phyloP scores from a whole-genome alignment of 2,329 filamentous ascomycete genomes.

The Trichoderma hamatum region DNA sequence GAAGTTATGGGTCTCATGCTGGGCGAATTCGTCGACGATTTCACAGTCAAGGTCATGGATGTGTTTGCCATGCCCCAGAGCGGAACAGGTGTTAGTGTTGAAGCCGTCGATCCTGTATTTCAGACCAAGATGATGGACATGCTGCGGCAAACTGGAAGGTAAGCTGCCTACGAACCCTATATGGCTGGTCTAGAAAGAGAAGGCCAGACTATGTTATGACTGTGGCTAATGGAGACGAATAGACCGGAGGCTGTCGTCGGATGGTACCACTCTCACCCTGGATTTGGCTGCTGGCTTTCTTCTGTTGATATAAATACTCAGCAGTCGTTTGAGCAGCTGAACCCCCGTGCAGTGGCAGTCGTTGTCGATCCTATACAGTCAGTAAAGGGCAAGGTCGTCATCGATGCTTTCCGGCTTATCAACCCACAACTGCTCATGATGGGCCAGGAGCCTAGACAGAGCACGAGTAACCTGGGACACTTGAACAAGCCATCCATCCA shows the following conservation, averaged over 20 bases:
- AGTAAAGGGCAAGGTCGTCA: slow-evolving; percentile 99
- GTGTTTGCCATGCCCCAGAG: slow-evolving; percentile 99
- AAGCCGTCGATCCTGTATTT: slow-evolving; percentile 97
- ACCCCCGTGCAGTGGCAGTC: slow-evolving; percentile 92
- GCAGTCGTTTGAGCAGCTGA: slow-evolving; percentile 99
- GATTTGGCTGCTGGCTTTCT: slow-evolving; percentile 98
- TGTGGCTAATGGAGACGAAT: slow-evolving; percentile 41
- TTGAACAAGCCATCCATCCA: slow-evolving; percentile 99
- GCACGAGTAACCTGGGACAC: slow-evolving; percentile 95
- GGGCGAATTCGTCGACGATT: slow-evolving; percentile 98
- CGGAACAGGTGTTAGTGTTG: slow-evolving; percentile 95
- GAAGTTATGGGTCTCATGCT: slow-evolving; percentile 99
- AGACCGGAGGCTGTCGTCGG: slow-evolving; percentile 97
- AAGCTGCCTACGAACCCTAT: slow-evolving; percentile 37
- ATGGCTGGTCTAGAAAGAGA: neutral
- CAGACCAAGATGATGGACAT: slow-evolving; percentile 99
- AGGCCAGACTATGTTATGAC: neutral
- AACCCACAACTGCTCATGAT: slow-evolving; percentile 98
- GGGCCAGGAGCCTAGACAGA: slow-evolving; percentile 95
- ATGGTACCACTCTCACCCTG: slow-evolving; percentile 99
- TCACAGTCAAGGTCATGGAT: slow-evolving; percentile 96
- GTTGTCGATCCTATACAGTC: slow-evolving; percentile 99
- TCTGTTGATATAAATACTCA: slow-evolving; percentile 99
- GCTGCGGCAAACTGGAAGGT: slow-evolving; percentile 96
- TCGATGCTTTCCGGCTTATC: slow-evolving; percentile 97